Base-by-base conservation (phyloP, 352 stramenopile genomes). In the Aphanomyces cochlioides region DNA sequence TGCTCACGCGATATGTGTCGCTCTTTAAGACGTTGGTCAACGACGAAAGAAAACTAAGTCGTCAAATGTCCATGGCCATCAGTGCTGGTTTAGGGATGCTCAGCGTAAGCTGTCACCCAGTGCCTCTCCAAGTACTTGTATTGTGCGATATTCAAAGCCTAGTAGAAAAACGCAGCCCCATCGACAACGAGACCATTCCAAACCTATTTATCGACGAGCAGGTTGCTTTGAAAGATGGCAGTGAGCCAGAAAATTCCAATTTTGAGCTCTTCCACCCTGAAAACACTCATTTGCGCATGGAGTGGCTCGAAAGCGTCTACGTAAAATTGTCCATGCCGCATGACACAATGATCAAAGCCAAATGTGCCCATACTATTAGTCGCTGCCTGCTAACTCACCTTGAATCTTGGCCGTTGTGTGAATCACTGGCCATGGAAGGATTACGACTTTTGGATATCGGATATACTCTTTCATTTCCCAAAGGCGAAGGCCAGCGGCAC, bases 131-230 rank as follows among this genome's bases (percentile, higher is more conserved):
- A 50, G 87, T 83, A 6, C 72, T 92, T 7, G 74, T 89, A 38
- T 43, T 95, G 28, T 93, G 87, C 67, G 87, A 95, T 64, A 79
- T 95, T 47, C 85, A 95, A 66, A 83, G 77, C 37, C 72, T 93
- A 34, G 91, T 87, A 41, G 81, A 89, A 47, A 90, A 85, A 67
- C 81, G 83, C n/a, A 95, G 87, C 59, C 82, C 82, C 0, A 66
- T 95, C 4, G 74, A 78, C 0, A 85, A 93, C 66, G 78, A 79
- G 19, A 77, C 79, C 6, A 80, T 95, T 10, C 84, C 86, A 8
- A 80, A 83, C 7, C 68, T 93, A 17, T 77, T 82, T 64, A 6
- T n/a, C 8, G 64, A 70, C 38, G 64, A 70, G 8, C 2, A 28
- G 1, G 10, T 36, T n/a, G 15, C 28, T 3, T n/a, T n/a, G 10